Conservation (phyloP, 176 grass and related monocot species). For the Raddia guianensis region DNA sequence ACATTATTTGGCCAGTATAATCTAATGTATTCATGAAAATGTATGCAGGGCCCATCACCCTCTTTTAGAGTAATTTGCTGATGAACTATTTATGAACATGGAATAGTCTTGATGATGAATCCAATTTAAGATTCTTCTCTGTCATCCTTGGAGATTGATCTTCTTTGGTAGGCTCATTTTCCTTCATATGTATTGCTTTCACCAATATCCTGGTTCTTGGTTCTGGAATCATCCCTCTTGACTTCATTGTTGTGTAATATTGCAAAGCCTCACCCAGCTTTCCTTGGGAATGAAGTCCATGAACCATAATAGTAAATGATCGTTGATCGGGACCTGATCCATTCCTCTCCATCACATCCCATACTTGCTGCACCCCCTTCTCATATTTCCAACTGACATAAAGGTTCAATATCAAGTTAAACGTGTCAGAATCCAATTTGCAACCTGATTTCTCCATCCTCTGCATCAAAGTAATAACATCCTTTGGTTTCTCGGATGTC, state of each 20-base stretch:
- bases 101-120: slow-evolving; percentile 38
- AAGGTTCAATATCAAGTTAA: slow-evolving; percentile 75
- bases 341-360: slow-evolving; percentile 71
- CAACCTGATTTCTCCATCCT: slow-evolving; percentile 67
- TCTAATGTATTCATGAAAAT: neutral
- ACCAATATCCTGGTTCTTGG: slow-evolving; percentile 65
- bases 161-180: slow-evolving; percentile 30
- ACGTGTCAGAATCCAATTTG: slow-evolving; percentile 58
- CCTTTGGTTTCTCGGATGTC: slow-evolving; percentile 47
- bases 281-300: slow-evolving; percentile 65
- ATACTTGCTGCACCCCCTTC: slow-evolving; percentile 49
- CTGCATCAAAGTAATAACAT: slow-evolving; percentile 53
- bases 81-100: slow-evolving; percentile 34
- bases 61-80: neutral
- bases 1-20: neutral
- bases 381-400: slow-evolving; percentile 62
- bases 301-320: slow-evolving; percentile 73
- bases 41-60: neutral
- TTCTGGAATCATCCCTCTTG: slow-evolving; percentile 74
- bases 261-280: slow-evolving; percentile 65
- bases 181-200: slow-evolving; percentile 70
- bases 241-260: slow-evolving; percentile 64
- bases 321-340: slow-evolving; percentile 75
- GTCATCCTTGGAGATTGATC: slow-evolving; percentile 13
- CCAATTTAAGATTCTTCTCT: slow-evolving; percentile 37